Conservation (phyloP, 2,329 filamentous ascomycete genomes). For the Calycina marina region DNA sequence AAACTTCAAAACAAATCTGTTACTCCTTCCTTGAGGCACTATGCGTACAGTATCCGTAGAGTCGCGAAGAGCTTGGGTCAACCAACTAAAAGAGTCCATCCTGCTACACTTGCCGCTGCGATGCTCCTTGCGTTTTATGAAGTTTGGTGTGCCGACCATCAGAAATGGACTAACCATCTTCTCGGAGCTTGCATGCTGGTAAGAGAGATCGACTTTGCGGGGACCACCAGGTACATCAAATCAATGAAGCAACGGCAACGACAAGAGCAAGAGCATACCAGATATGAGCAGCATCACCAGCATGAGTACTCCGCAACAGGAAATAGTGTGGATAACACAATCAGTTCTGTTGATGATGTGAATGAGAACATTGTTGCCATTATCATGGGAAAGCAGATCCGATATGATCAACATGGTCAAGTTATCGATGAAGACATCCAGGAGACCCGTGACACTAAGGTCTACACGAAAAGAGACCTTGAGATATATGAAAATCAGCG, state of each 20-base stretch:
- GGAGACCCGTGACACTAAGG: constrained; percentile 6
- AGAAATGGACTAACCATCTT: constrained; percentile 90
- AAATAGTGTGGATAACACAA: constrained; percentile 6
- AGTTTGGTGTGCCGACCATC: constrained; percentile 85
- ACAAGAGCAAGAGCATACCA: constrained; percentile 6
- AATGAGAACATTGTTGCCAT: constrained; percentile 42
- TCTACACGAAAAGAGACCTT: constrained; percentile 40
- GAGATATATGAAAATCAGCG: constrained; percentile 67
- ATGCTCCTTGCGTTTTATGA: constrained; percentile 84
- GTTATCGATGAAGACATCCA: constrained; percentile 22
- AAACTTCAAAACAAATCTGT: constrained; percentile 60
- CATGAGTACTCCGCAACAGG: constrained; percentile 4
- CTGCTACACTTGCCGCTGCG: constrained; percentile 77
- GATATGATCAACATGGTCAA: constrained; percentile 41
- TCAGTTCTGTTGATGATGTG: constrained; percentile 31
- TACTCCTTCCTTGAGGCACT: constrained; percentile 80
- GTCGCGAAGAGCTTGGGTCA: constrained; percentile 64
- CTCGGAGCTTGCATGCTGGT: constrained; percentile 72
- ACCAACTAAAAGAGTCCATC: constrained; percentile 51
- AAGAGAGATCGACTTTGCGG: constrained; percentile 63
- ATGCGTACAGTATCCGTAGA: constrained; percentile 69
- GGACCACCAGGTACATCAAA: constrained; percentile 58
- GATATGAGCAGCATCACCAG: constrained; percentile 13
- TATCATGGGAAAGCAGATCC: constrained; percentile 40
- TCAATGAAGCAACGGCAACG: constrained; percentile 34